These are phyloP conservation scores for Singerocomus inundabilis DNA, from an alignment of 1,284 basidiomycete genomes.

Conservation along the genomic window DNA sequence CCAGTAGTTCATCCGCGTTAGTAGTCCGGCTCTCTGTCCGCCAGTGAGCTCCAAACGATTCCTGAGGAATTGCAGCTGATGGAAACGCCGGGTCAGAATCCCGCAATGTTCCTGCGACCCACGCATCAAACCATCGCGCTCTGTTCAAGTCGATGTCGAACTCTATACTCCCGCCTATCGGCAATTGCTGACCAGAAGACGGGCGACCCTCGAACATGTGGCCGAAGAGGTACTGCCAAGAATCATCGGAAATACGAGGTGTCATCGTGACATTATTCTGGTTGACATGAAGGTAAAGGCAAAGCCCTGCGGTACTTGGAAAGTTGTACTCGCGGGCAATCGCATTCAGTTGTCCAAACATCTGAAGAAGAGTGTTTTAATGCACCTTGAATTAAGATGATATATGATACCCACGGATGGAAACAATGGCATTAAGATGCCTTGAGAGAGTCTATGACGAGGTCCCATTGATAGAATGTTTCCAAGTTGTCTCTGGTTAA, in stretches of 20 bases:
- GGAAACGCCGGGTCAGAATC: slow-evolving; percentile 26
- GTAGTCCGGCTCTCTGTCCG: slow-evolving; percentile 55
- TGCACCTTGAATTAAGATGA: neutral
- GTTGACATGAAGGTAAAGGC: slow-evolving; percentile 65
- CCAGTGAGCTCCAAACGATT: slow-evolving; percentile 39
- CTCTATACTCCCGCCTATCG: slow-evolving; percentile 70
- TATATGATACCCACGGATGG: slow-evolving; percentile 55
- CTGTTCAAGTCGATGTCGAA: slow-evolving; percentile 73
- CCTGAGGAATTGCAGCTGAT: slow-evolving; percentile 40
- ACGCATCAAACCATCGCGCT: slow-evolving; percentile 72
- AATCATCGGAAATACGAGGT: slow-evolving; percentile 75
- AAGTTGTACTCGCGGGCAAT: slow-evolving; percentile 80
- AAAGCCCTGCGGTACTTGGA: slow-evolving; percentile 69
- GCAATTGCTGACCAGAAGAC: slow-evolving; percentile 41
- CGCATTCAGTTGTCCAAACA: slow-evolving; percentile 69
- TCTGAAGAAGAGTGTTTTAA: slow-evolving; percentile 40
- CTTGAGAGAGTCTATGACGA: slow-evolving; percentile 58
- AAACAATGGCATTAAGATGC: slow-evolving; percentile 72
- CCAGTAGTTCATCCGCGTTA: slow-evolving; percentile 44
- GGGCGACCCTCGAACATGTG: slow-evolving; percentile 55
- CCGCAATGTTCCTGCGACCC: slow-evolving; percentile 50
- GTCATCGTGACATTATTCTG: slow-evolving; percentile 54
- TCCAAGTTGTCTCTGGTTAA: slow-evolving; percentile 60
- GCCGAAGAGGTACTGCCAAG: slow-evolving; percentile 70
- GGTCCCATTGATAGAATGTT: slow-evolving; percentile 61